Base-by-base conservation (phyloP, 2,329 filamentous ascomycete species). In the Aspergillus fructus region DNA sequence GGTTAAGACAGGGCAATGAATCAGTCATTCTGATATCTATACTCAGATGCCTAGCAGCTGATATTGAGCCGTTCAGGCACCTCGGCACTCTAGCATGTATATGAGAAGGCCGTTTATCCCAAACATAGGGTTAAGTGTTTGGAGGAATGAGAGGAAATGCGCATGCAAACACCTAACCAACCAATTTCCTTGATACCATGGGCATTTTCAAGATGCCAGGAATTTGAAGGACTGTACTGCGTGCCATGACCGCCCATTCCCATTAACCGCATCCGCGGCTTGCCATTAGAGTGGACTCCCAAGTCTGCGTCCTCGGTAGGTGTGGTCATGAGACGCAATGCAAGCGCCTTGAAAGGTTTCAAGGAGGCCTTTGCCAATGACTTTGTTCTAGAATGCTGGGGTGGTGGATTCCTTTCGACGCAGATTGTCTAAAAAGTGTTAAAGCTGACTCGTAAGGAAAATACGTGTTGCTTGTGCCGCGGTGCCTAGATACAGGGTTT, bases 91-190 rank as follows among this genome's bases (percentile, higher is more conserved):
- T 40, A 19, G 42, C 42, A 48, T 21, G 12, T 41, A 53, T 41
- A 6, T 30, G 42, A 27, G n/a, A 47, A 15, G 21, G 43, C 23
- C 11, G 15, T 53, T 13, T 47, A 49, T 49, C 30, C 45, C 48
- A 27, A 19, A 53, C 23, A 48, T 11, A 49, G 27, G n/a, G 37
- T 23, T 9, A 34, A 30, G 24, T 45, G 17, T 53, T 19, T 21
- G 49, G 24, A 37, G 23, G 15, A 12, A 47, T 30, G 5, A 33
- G 40, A 43, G n/a, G 34, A 15, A 17, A 42, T 37, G 21, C 17
- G 27, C 21, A 55, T 45, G 19, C 34, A 21, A 42, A 40, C 27
- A 43, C 30, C 19, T 41, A 41, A 43, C 52, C 52, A 55, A 55
- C 15, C 23, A 24, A 19, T 24, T 47, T 34, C 43, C 5, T 42